Evolutionary conservation across 2,329 filamentous ascomycete species (phyloP).

Genomic region (Aspergillus neotritici): DNA sequence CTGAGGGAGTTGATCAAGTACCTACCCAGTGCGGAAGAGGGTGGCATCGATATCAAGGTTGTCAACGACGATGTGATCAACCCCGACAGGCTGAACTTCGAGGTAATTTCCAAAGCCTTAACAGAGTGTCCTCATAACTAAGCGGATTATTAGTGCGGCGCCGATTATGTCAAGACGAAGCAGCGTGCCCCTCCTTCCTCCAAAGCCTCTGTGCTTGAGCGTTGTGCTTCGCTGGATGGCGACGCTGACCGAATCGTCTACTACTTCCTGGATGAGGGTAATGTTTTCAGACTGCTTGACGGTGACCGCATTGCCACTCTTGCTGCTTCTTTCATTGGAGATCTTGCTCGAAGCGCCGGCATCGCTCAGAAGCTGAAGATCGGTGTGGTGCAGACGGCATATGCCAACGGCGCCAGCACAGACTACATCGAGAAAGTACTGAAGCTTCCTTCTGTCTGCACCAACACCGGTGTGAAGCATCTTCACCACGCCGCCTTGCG

Average conservation of each 20-base stretch:
- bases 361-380: constrained; percentile 77
- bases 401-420: constrained; percentile 93
- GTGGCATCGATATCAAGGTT: constrained; percentile 72
- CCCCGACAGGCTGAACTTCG: constrained; percentile 80
- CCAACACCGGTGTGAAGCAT: constrained; percentile 93
- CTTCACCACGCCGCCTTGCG: constrained; percentile 93
- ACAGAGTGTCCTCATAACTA: constrained; percentile 3
- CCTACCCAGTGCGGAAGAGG: constrained; percentile 61
- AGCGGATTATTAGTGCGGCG: constrained; percentile 62
- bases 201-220: constrained; percentile 67
- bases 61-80: constrained; percentile 91
- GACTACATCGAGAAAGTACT: constrained; percentile 85
- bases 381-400: constrained; percentile 93
- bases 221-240: constrained; percentile 87
- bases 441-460: constrained; percentile 84
- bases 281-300: constrained; percentile 84
- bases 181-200: constrained; percentile 82
- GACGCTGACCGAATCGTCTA: constrained; percentile 95
- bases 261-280: constrained; percentile 80
- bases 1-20: constrained; percentile 79
- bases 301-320: constrained; percentile 95
- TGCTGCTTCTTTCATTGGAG: constrained; percentile 86
- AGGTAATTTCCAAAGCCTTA: constrained; percentile 50
- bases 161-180: constrained; percentile 95
- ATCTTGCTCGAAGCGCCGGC: constrained; percentile 74